Conservation (phyloP, 2,329 filamentous ascomycete genomes). For the Neurospora sp. region DNA sequence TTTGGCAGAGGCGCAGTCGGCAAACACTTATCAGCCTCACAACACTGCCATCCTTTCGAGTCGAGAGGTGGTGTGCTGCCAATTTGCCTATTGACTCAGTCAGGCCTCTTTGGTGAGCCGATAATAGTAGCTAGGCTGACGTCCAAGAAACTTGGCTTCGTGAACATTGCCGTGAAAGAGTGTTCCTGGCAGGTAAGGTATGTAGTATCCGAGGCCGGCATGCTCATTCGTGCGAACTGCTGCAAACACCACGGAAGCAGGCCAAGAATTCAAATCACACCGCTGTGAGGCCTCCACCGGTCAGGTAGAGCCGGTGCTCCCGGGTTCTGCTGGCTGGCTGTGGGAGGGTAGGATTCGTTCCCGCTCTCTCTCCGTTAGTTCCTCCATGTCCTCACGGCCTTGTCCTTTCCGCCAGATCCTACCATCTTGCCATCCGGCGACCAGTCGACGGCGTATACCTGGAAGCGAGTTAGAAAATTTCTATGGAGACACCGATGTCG, state of each 20-base stretch:
- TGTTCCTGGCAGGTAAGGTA: not conserved
- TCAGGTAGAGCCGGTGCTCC: not conserved
- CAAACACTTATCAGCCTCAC: not conserved
- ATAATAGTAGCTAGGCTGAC: not conserved
- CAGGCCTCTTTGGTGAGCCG: not conserved
- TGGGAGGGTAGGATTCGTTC: constrained; percentile 16
- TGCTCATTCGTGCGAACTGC: not conserved
- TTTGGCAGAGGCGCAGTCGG: not conserved
- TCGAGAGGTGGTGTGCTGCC: not conserved
- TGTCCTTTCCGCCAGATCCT: constrained; percentile 88
- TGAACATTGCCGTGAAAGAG: not conserved
- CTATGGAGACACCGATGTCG: not conserved
- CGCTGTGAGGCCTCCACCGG: not conserved
- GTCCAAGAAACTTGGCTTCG: not conserved
- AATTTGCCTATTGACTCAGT: not conserved
- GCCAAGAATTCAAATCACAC: not conserved
- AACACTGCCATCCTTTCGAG: not conserved
- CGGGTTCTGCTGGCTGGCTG: not conserved
- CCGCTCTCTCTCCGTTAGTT: constrained; percentile 31
- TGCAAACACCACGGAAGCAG: not conserved
- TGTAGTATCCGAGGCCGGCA: not conserved
- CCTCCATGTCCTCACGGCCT: constrained; percentile 59
- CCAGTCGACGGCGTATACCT: constrained; percentile 90
- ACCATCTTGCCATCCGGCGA: constrained; percentile 82
- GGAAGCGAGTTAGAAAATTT: not conserved